Evolutionary conservation across 179 eudicot genomes (phyloP).

Genomic region (Gypsophila paniculata): DNA sequence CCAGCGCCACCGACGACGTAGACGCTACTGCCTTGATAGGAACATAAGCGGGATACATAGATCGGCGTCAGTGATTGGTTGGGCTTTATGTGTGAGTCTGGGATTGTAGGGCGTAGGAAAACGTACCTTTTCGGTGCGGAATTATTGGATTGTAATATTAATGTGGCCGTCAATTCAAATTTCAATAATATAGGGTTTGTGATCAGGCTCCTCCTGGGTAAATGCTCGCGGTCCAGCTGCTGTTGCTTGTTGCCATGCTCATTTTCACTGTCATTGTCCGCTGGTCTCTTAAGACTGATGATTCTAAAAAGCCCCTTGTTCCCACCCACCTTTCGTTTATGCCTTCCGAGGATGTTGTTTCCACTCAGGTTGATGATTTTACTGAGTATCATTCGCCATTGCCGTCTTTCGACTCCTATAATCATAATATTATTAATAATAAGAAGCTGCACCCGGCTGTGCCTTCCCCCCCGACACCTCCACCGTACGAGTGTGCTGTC

Average conservation of each 20-base stretch:
- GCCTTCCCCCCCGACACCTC: neutral
- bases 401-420: neutral
- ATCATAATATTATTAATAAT: neutral
- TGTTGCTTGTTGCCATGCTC: conserved; percentile 24
- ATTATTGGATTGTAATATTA: too few species aligned
- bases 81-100: conserved; percentile 26
- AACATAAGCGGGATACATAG: neutral
- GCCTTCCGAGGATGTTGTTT: too few species aligned
- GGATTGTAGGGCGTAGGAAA: conserved; percentile 27
- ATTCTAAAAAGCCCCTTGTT: conserved; percentile 9
- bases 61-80: conserved; percentile 3
- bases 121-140: conserved; percentile 27
- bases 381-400: neutral
- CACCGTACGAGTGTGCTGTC: conserved; percentile 32
- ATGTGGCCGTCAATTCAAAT: too few species aligned
- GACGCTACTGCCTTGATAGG: conserved; percentile 18
- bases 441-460: too few species aligned
- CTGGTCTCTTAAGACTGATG: conserved; percentile 27
- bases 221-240: conserved; percentile 30
- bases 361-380: conserved; percentile 16
- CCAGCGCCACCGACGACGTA: conserved; percentile 28
- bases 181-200: too few species aligned
- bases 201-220: too few species aligned
- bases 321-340: neutral
- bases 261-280: conserved; percentile 31